Base-by-base conservation (phyloP, 1,284 basidiomycete species). In the Apiotrichum mycotoxinovorans region DNA sequence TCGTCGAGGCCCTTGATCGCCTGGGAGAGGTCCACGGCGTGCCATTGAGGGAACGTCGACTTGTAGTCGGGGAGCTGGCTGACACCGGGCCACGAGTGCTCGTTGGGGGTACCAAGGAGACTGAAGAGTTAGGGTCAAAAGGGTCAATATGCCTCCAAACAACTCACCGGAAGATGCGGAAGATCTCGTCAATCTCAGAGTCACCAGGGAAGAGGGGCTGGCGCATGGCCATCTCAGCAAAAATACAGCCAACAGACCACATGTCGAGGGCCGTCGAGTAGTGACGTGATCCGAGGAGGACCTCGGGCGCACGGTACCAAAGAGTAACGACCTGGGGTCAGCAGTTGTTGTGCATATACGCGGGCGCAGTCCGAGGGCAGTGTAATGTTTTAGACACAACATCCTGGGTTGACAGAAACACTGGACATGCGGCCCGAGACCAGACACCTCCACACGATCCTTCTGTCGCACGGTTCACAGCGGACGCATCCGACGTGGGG, bases 181-280 rank as follows among this genome's bases (percentile, higher is more conserved):
- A 98, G 67, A 98, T 98, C 80, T 98, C 94, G 79, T 98, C 95
- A 69, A 98, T 98, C 79, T 98, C 95, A 27, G 93, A 97, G 79
- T 98, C 95, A 11, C 96, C 95, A 15, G 95, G 93, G 83, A 98
- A 98, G 25, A 98, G 82, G 2, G 95, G 94, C 65, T 86, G 84
- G 25, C 92, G 65, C 72, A 75, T 76, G 2, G 73, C 74, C 90
- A 95, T 93, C 79, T 97, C 93, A 18, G 95, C 95, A 76, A 98
- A 96, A 72, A 99, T 99, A 73, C 96, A 98, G 9, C 96, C 96
- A 56, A 94, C 96, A 8, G 91, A 95, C 96, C 96, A 99, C 61
- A 98, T 91, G 78, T 99, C 96, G 72, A 99, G 98, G 22, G 91
- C 95, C 3, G 96, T 98, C 74, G 89, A 94, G 78, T 99, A 99